phyloP scores from a whole-genome alignment of 1,284 basidiomycete genomes.

The Cystobasidium slooffiae region DNA sequence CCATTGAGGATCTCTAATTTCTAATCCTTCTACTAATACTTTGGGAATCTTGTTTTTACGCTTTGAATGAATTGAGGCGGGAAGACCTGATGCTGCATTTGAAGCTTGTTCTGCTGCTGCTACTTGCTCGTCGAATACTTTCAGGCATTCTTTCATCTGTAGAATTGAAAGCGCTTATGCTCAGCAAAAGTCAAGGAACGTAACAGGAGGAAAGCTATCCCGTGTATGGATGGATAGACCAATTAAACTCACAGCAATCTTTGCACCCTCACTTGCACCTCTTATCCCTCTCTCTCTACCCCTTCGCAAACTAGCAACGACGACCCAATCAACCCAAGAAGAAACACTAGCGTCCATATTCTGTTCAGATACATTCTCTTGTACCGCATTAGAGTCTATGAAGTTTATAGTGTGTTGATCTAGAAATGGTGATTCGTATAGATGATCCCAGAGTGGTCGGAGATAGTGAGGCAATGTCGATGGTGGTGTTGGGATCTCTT shows the following conservation, averaged over 20 bases:
- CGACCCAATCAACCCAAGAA: conserved; percentile 54
- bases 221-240: background rate
- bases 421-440: conserved; percentile 52
- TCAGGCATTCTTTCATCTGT: conserved; percentile 31
- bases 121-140: conserved; percentile 20
- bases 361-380: conserved; percentile 41
- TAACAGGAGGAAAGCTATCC: background rate
- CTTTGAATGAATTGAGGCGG: background rate
- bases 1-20: conserved; percentile 47
- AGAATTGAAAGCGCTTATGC: background rate
- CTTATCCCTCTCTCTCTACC: conserved; percentile 52
- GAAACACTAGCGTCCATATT: conserved; percentile 43
- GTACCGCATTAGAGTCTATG: conserved; percentile 51
- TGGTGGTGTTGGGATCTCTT: conserved; percentile 45
- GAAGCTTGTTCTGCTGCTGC: conserved; percentile 10
- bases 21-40: conserved; percentile 37
- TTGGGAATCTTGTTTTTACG: conserved; percentile 27
- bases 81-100: background rate
- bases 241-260: conserved; percentile 46
- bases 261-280: conserved; percentile 51
- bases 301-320: conserved; percentile 46
- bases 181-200: background rate
- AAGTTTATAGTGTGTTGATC: conserved; percentile 48
- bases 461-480: conserved; percentile 46
- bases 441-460: conserved; percentile 49